These are phyloP conservation scores for Limonium bicolor DNA, from an alignment of 148 eudicot genomes.

Conservation along the genomic window DNA sequence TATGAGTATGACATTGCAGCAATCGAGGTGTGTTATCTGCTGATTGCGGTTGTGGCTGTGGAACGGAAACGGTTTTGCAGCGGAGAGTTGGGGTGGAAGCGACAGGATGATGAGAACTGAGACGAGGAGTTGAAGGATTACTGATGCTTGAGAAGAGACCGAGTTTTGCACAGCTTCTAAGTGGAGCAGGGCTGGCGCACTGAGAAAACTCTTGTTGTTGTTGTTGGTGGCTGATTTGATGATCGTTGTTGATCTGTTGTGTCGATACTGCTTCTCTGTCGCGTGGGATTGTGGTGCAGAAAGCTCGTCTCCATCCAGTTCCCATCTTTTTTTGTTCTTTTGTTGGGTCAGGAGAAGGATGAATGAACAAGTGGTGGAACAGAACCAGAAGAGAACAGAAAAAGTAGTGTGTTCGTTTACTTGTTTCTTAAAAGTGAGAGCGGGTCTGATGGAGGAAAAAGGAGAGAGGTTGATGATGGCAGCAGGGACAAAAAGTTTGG, in stretches of 20 bases:
- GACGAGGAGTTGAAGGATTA: conserved; percentile 7
- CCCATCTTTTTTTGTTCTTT: too few relatives aligned
- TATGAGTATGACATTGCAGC: too few relatives aligned
- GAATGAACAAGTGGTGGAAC: too few relatives aligned
- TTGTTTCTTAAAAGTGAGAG: too few relatives aligned
- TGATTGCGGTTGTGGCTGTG: too few relatives aligned
- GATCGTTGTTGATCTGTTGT: conserved; percentile 1
- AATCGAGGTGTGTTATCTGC: too few relatives aligned
- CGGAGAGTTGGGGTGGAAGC: conserved; percentile 17
- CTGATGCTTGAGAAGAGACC: conserved; percentile 32
- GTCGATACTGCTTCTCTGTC: conserved; percentile 13
- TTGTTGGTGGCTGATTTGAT: conserved; percentile 1
- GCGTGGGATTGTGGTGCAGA: conserved; percentile 64
- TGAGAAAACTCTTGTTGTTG: background rate
- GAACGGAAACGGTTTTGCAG: conserved; percentile 24
- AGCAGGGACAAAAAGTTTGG: too few relatives aligned
- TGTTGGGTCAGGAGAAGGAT: too few relatives aligned
- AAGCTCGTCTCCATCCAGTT: conserved; percentile 83
- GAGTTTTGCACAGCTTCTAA: conserved; percentile 18
- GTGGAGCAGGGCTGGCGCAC: conserved; percentile 14
- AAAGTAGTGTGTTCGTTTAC: too few relatives aligned
- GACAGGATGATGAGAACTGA: conserved; percentile 13
- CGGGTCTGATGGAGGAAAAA: too few relatives aligned
- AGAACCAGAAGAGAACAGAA: too few relatives aligned
- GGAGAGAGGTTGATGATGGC: too few relatives aligned